Percentiles rank a stretch among this genome's conserved stretches.
phyloP scores from a whole-genome alignment of 352 stramenopile genomes.

The Phytophthora melonis region DNA sequence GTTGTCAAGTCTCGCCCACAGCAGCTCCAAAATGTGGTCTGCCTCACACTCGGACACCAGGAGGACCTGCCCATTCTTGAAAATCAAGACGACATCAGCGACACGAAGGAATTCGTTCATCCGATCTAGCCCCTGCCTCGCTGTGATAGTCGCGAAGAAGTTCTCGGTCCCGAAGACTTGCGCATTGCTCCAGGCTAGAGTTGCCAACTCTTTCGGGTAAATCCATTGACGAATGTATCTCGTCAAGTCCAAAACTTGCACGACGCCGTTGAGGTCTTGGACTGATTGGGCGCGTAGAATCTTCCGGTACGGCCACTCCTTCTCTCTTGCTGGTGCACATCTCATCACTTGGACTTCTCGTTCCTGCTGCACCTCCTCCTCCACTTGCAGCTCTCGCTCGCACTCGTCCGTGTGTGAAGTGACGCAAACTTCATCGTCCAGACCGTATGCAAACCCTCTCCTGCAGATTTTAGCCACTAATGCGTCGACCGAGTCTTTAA shows the following conservation, averaged over 20 bases:
- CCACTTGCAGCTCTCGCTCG: constrained; percentile 65
- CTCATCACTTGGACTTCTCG: constrained; percentile 21
- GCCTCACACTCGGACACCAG: constrained; percentile 11
- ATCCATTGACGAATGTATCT: constrained; percentile 22
- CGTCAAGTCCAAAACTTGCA: constrained; percentile 9
- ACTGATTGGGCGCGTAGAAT: constrained; percentile 30
- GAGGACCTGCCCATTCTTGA: constrained; percentile 49
- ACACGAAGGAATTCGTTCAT: constrained; percentile 43
- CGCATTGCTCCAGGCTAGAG: constrained; percentile 37
- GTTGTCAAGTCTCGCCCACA: constrained; percentile 30
- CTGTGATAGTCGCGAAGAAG: constrained; percentile 48
- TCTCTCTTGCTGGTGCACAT: constrained; percentile 32
- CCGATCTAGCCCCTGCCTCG: not conserved
- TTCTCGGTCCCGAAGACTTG: constrained; percentile 53
- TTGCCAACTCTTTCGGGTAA: constrained; percentile 13
- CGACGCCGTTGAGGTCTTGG: constrained; percentile 7
- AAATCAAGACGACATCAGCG: constrained; percentile 51
- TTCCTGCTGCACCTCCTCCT: constrained; percentile 58
- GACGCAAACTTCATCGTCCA: constrained; percentile 53
- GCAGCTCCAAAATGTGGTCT: constrained; percentile 43
- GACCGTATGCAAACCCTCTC: constrained; percentile 28
- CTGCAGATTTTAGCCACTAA: constrained; percentile 31
- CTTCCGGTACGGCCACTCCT: constrained; percentile 13
- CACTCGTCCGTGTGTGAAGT: constrained; percentile 58
- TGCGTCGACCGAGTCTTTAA: constrained; percentile 2